phyloP scores from a whole-genome alignment of 495 filamentous ascomycete species.

The Apiosordaria backusii region DNA sequence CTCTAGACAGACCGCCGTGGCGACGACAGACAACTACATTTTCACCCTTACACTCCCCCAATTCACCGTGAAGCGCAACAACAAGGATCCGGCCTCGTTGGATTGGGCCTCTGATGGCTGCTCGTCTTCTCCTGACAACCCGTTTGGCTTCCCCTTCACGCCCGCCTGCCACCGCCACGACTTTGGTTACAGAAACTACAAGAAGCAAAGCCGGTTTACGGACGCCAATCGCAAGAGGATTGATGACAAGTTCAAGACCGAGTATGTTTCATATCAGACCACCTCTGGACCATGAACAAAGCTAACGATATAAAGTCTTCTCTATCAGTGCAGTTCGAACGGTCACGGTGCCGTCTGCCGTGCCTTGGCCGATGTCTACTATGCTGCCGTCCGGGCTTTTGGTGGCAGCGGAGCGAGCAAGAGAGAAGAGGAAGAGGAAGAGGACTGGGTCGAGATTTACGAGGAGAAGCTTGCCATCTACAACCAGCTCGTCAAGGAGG shows the following conservation, averaged over 20 bases:
- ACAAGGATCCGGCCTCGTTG: constrained; percentile 31
- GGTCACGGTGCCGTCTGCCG: constrained; percentile 26
- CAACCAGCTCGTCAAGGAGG: constrained; percentile 30
- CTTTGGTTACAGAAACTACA: constrained; percentile 49
- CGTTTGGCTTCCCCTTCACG: constrained; percentile 44
- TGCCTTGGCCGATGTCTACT: constrained; percentile 43
- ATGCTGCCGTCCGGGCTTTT: constrained; percentile 42
- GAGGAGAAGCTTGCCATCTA: constrained; percentile 35
- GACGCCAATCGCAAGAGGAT: constrained; percentile 30
- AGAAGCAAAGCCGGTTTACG: constrained; percentile 41
- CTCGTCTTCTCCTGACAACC: constrained; percentile 41
- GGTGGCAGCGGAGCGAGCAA: constrained; percentile 28
- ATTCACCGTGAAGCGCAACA: constrained; percentile 32
- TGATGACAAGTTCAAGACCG: constrained; percentile 44
- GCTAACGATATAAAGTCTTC: constrained; percentile 29
- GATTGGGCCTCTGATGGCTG: constrained; percentile 46
- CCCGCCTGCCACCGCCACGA: constrained; percentile 47
- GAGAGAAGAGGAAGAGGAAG: constrained; percentile 15
- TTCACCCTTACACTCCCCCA: constrained; percentile 32
- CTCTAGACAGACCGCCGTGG: constrained; percentile 10
- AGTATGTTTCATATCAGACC: constrained; percentile 33
- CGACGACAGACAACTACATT: constrained; percentile 38
- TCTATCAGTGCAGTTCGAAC: constrained; percentile 29
- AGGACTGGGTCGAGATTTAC: constrained; percentile 30
- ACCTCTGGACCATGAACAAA: too few relatives aligned